phyloP scores from a whole-genome alignment of 345 rosid genomes.

The Toxicodendron radicans region DNA sequence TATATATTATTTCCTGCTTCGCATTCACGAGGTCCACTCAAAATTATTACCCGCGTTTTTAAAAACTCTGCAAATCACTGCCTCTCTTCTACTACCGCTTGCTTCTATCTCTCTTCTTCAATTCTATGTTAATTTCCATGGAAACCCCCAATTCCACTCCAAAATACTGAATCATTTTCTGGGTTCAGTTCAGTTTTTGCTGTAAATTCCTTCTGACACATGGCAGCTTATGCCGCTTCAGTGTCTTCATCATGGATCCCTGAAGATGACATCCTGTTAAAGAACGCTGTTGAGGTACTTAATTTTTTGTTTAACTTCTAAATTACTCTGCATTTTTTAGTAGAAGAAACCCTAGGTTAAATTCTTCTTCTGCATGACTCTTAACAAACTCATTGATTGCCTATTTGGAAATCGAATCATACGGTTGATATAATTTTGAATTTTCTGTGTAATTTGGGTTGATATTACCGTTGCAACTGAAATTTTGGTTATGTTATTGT shows the following conservation, averaged over 20 bases:
- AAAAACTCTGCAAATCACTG: not conserved
- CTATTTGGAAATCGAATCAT: not conserved
- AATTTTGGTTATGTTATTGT: not conserved
- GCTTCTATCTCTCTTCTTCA: not conserved
- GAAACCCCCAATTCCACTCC: conserved; percentile 10
- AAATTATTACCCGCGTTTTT: conserved; percentile 18
- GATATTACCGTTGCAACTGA: not conserved
- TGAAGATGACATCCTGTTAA: conserved; percentile 62
- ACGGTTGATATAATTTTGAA: not conserved
- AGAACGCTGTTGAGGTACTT: conserved; percentile 68
- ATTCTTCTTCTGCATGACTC: not conserved
- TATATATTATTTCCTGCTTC: not conserved
- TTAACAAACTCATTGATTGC: no score
- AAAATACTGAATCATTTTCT: not conserved
- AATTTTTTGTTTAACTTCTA: not conserved
- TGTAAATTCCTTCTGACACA: not conserved
- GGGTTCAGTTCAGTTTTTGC: not conserved
- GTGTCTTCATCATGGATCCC: conserved; percentile 54
- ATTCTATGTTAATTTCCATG: not conserved
- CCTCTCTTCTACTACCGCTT: not conserved
- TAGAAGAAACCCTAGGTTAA: conserved; percentile 9
- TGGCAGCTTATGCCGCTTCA: conserved; percentile 38
- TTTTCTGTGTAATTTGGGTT: not conserved
- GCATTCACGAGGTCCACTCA: not conserved
- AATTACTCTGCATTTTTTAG: not conserved